These are phyloP conservation scores for Exophiala bonariae DNA, from an alignment of 2,329 filamentous ascomycete species.

Conservation along the genomic window DNA sequence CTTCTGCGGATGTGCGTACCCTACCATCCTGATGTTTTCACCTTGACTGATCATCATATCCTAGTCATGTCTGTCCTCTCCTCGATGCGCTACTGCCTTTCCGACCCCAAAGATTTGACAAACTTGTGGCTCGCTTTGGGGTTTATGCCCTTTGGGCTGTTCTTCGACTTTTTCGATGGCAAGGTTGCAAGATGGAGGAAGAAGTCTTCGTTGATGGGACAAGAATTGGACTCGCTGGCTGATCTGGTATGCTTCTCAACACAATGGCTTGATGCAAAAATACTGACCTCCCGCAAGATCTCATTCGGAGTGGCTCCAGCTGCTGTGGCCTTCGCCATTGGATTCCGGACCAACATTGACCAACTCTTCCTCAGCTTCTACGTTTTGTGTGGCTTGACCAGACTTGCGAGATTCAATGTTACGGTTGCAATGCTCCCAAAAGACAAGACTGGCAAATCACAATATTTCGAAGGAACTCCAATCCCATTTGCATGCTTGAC, in stretches of 20 bases:
- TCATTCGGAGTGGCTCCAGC: slow-evolving; percentile 94
- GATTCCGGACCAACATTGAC: slow-evolving; percentile 80
- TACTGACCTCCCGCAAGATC: slow-evolving; percentile 58
- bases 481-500: slow-evolving; percentile 81
- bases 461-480: slow-evolving; percentile 95
- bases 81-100: slow-evolving; percentile 88
- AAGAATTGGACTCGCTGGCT: slow-evolving; percentile 92
- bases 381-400: slow-evolving; percentile 81
- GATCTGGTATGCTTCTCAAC: slow-evolving; percentile 86
- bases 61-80: slow-evolving; percentile 90
- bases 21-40: slow-evolving; percentile 16
- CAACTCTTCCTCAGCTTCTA: slow-evolving; percentile 81
- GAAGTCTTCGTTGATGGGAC: slow-evolving; percentile 97
- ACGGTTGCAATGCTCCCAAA: slow-evolving; percentile 88
- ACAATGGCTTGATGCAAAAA: not conserved
- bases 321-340: slow-evolving; percentile 82
- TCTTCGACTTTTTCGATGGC: slow-evolving; percentile 98
- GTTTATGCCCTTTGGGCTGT: slow-evolving; percentile 88
- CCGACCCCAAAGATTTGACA: slow-evolving; percentile 62
- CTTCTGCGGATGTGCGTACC: slow-evolving; percentile 48
- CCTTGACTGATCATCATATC: slow-evolving; percentile 14
- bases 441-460: slow-evolving; percentile 84
- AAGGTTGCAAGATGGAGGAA: slow-evolving; percentile 94
- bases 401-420: slow-evolving; percentile 96
- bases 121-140: slow-evolving; percentile 80